Base-by-base conservation (phyloP, 2,329 filamentous ascomycete genomes). In the Didymella pomorum region DNA sequence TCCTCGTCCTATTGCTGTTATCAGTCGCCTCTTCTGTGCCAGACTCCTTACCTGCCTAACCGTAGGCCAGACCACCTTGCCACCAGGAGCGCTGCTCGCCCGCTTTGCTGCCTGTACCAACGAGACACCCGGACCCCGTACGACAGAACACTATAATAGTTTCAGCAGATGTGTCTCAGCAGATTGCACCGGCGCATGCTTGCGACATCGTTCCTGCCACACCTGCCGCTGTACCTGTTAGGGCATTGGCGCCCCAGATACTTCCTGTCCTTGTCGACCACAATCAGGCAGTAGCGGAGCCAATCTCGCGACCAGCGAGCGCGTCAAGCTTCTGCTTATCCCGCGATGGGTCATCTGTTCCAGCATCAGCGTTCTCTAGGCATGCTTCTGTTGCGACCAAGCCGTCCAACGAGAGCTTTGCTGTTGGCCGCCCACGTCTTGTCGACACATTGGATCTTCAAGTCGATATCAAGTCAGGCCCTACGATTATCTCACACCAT, bases 341-440 rank as follows among this genome's bases (percentile, higher is more conserved):
- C 1, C 20, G 37, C 9, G 26, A 55, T 6, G 47, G 21, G 3
- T 14, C 21, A 7, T 16, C 48, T 5, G 14, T n/a, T n/a, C 21
- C 21, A 10, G 41, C 21, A 26, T 60, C 54, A 1, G 20, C 56
- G 11, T 61, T 58, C 16, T 56, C 57, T 2, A 26, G 31, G 10
- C 14, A n/a, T 10, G 44, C 47, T 16, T 62, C 48, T 1, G 11
- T 31, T 2, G 47, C 55, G 0, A 52, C 60, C 1, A 63, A 52
- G 20, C 58, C 57, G 1, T 60, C 61, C 11, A 43, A 54, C 23
- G 50, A 50, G 33, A 61, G 45, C 23, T 14, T 44, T n/a, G n/a
- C 5, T 12, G 23, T 20, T 23, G 43, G 39, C 21, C 12, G 45
- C 21, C 46, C 37, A 10, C 39, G 26, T 8, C 43, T 51, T 7